Conservation (phyloP, 148 eudicot genomes). For the Rhododendron griersonianum region DNA sequence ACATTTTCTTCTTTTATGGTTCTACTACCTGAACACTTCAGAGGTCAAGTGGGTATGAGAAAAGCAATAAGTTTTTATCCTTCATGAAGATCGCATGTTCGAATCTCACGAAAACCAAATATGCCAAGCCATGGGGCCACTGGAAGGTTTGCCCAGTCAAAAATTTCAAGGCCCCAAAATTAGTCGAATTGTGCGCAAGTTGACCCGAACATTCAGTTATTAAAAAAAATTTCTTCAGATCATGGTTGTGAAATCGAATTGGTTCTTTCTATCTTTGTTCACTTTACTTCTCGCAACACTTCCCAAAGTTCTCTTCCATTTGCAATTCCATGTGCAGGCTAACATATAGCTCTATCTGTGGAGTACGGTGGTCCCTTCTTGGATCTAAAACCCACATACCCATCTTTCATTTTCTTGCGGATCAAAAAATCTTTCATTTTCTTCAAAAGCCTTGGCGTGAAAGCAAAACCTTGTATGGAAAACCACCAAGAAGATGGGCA, state of each 20-base stretch:
- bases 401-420: neutral
- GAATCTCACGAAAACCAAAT: no score
- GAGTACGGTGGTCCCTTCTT: slow-evolving; percentile 10
- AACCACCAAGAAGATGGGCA: neutral
- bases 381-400: slow-evolving; percentile 9
- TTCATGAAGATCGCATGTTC: no score
- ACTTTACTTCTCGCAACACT: neutral
- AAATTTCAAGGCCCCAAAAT: no score
- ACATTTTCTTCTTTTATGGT: neutral
- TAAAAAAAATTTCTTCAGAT: neutral
- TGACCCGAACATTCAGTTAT: no score
- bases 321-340: neutral
- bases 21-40: neutral
- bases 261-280: neutral
- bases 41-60: no score
- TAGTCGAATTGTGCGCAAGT: no score
- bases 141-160: no score
- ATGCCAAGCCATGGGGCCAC: no score
- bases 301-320: neutral
- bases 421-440: neutral
- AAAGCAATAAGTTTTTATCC: no score
- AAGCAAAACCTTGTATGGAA: slow-evolving; percentile 10
- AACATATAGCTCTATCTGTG: neutral
- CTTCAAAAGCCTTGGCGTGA: slow-evolving; percentile 19
- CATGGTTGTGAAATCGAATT: neutral